Evolutionary conservation across 345 rosid species (phyloP), one percentile per base, ranked within the genome.

Genomic region (Citrus cavaleriei): DNA sequence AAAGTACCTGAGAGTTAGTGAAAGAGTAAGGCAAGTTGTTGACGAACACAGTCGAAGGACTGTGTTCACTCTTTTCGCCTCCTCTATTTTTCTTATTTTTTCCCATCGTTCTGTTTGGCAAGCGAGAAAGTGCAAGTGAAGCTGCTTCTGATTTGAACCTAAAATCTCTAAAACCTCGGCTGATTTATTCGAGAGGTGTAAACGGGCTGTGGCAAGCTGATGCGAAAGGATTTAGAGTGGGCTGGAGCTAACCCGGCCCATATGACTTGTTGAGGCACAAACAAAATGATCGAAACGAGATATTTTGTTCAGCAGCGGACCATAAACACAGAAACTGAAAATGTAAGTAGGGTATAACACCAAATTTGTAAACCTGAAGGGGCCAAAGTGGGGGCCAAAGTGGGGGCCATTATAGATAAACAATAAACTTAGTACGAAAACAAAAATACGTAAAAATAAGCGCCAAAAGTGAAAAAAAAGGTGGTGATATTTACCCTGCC

Each of bases 21-120:
- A 90, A 91, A 38, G 98, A 85, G 86, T 90, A 92, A 37, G 98
- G 97, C 78, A 96, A 83, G 87, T 93, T 93, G 62, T 91, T 84
- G 77, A 96, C 90, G 84, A 93, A 91, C 7, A 94, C 90, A 72
- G 98, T 96, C 61, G 88, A 86, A 38, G 91, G 86, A 74, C 91
- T 83, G 89, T 94, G 95, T 58, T 84, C 88, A 57, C 84, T 73
- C 59, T 84, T 85, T 38, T 85, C 86, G 79, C 81, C 85, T 79
- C 82, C 86, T 37, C 76, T 83, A 27, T 75, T 79, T 81, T 83
- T 90, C 78, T 77, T 85, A 58, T 73, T 83, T 80, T 89, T 90
- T 58, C 88, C 91, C 91, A 85, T 88, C 72, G 67, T 21, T 70
- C n/a, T 21, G 78, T 40, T 35, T 72, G 75, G 85, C 19, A 37